Base-by-base conservation (phyloP, 2,329 filamentous ascomycete species). In the Aureobasidium sp. region DNA sequence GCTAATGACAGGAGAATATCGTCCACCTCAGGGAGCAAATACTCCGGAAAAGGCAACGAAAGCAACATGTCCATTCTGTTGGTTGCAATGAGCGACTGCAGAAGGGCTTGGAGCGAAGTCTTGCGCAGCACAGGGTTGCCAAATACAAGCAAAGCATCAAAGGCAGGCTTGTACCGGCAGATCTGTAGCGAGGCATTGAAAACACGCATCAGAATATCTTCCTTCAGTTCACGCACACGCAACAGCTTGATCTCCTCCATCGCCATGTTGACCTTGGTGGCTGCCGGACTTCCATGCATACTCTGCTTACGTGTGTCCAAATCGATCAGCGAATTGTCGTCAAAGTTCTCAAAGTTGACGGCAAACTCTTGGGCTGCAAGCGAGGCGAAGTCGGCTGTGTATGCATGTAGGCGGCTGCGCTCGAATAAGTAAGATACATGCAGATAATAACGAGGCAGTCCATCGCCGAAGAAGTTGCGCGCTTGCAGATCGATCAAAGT, bases 401-500 rank as follows among this genome's bases (percentile, higher is more conserved):
- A 87, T 1, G 87, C 86, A 67, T 87, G 88, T 0, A 85, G 83
- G 60, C 84, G 86, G 38, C 81, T 79, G 60, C 80, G 80, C 66
- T 96, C 90, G 64, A 87, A 97, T 1, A 98, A 76, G 17, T 81
- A 78, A 11, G 90, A 79, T 47, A 97, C 80, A 66, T 98, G 93
- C 37, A 85, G 82, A 68, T 94, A 94, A 70, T 96, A 98, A 58
- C 80, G 83, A 4, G 88, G 79, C 35, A 90, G 76, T 1, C 91
- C 93, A 53, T 81, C 80, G 64, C 90, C 77, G 63, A 85, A 83
- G 49, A 66, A 73, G 50, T 76, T 74, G 11, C 84, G 85, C 59
- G 95, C 88, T 2, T 84, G 81, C 21, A 88, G 81, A 51, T 86
- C 83, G 19, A 97, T 76, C 12, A 95, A 78, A 7, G 82, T 81